Evolutionary conservation across 2,329 filamentous ascomycete species (phyloP).

Genomic region (Dothistroma pini): DNA sequence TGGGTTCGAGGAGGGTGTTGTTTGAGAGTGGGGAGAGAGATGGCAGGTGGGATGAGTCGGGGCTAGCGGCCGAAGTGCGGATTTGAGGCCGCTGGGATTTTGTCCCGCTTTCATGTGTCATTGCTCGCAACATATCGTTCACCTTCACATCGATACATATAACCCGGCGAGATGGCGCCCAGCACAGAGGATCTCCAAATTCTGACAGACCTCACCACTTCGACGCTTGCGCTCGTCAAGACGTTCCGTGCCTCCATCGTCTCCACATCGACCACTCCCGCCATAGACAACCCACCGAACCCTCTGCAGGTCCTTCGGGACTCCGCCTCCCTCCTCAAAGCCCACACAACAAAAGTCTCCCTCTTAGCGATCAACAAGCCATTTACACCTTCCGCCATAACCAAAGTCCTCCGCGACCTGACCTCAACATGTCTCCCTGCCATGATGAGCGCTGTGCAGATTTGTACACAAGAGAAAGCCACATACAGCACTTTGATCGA

Average conservation of each 20-base stretch:
- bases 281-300: slow-evolving; percentile 40
- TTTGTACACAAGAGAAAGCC: slow-evolving; percentile 52
- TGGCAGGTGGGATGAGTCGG: not conserved
- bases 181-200: slow-evolving; percentile 22
- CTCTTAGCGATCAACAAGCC: slow-evolving; percentile 83
- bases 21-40: slow-evolving; percentile 2
- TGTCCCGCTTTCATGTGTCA: not conserved
- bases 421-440: slow-evolving; percentile 69
- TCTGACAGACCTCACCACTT: slow-evolving; percentile 30
- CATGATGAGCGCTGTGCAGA: slow-evolving; percentile 65
- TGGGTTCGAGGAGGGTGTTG: slow-evolving; percentile 8
- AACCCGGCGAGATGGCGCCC: slow-evolving; percentile 26
- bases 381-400: slow-evolving; percentile 74
- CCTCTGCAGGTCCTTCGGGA: slow-evolving; percentile 68
- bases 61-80: not conserved
- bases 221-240: slow-evolving; percentile 32
- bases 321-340: slow-evolving; percentile 68
- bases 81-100: not conserved
- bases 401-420: slow-evolving; percentile 68
- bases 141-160: not conserved
- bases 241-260: slow-evolving; percentile 32
- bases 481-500: slow-evolving; percentile 62
- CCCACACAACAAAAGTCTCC: slow-evolving; percentile 82
- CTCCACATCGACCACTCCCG: slow-evolving; percentile 18
- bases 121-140: not conserved